Evolutionary conservation across 805 yeast species (phyloP), one percentile per base, ranked within the genome.

Genomic region (Monosporozyma siamensis): DNA sequence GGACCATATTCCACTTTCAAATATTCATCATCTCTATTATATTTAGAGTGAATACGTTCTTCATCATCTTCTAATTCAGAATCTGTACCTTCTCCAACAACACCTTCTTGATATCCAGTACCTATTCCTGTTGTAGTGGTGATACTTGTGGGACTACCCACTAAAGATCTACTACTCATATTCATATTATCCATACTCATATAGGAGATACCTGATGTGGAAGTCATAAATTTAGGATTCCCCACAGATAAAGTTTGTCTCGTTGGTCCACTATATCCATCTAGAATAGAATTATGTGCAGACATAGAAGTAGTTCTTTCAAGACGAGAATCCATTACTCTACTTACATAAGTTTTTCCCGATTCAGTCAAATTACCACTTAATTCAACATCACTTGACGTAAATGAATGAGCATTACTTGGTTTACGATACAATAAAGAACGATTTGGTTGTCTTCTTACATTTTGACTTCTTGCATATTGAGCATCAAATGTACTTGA

Each of bases 41-140:
- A 54, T 7, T 46, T 48, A 1, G 40, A 17, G 54, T 56, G 50
- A 39, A 50, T 47, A 35, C 48, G 58, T 21, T 54, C 56, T 12
- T 59, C 57, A 6, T 52, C 53, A n/a, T 46, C 51, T 3, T 59
- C 71, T 3, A 56, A 69, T 15, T 64, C 71, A 20, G 62, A 65
- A 29, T 67, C 72, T 21, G 62, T 67, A 17, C 66, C 71, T n/a
- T 43, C 39, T 34, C 68, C 73, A 38, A 66, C 72, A 22, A 63
- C 67, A 34, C 36, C 38, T 25, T 31, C 31, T 11, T 38, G 38
- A 22, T 31, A 42, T 4, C 38, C 38, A 24, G 18, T 20, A 10
- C 18, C 38, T 6, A 20, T 22, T 6, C 38, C 34, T 7, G 32
- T 24, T 3, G 17, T 24, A 8, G 27, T 11, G 5, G 17, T 36